Conservation (phyloP, 768 basidiomycete species). For the Kwoniella europaea region DNA sequence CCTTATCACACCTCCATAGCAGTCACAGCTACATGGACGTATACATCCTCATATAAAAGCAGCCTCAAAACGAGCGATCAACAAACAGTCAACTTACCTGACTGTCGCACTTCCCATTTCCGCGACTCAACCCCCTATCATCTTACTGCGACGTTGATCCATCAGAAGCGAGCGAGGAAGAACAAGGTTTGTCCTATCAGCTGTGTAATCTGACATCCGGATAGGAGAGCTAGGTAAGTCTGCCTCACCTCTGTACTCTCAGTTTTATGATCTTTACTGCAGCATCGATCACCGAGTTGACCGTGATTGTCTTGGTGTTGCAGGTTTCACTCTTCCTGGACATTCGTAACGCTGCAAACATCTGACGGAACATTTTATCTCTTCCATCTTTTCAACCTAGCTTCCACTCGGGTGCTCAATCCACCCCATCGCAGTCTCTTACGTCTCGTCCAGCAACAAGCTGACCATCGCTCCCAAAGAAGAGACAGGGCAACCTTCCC, state of each 20-base stretch:
- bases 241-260: too few relatives aligned
- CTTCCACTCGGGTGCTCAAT: too few relatives aligned
- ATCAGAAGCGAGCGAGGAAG: neutral
- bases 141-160: neutral
- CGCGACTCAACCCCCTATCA: neutral
- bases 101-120: neutral
- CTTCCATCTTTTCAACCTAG: too few relatives aligned
- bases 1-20: neutral
- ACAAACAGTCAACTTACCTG: neutral
- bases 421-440: too few relatives aligned
- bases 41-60: neutral
- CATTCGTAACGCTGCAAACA: neutral
- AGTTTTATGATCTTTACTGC: neutral
- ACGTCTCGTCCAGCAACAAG: too few relatives aligned
- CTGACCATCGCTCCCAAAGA: too few relatives aligned
- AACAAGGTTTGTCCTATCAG: neutral
- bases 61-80: neutral
- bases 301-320: constrained; percentile 2
- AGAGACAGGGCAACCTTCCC: too few relatives aligned
- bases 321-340: neutral
- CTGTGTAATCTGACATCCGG: neutral
- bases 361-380: too few relatives aligned
- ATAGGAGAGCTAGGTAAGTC: neutral
- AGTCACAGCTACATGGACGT: neutral
- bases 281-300: constrained; percentile 9